These are phyloP conservation scores for Thyridium curvatum DNA, from an alignment of 2,329 filamentous ascomycete species.

Conservation along the genomic window DNA sequence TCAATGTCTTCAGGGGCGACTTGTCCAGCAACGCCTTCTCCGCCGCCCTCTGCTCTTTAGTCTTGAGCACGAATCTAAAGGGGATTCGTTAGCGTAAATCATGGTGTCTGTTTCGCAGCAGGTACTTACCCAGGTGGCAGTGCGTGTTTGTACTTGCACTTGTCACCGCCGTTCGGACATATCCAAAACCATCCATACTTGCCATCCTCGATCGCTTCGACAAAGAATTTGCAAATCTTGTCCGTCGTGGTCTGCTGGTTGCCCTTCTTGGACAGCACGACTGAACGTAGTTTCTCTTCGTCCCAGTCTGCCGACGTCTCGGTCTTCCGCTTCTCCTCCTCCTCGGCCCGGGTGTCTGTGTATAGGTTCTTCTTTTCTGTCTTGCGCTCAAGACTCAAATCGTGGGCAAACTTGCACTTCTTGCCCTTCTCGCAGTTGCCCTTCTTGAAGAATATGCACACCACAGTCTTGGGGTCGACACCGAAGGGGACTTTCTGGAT, in stretches of 20 bases:
- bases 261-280: conserved; percentile 93
- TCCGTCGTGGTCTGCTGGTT: conserved; percentile 94
- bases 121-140: conserved; percentile 80
- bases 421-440: conserved; percentile 94
- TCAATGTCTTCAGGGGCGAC: conserved; percentile 87
- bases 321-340: conserved; percentile 73
- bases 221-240: conserved; percentile 99
- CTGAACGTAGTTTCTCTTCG: conserved; percentile 86
- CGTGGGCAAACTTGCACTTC: conserved; percentile 98
- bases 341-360: conserved; percentile 69
- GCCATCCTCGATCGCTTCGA: conserved; percentile 92
- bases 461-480: conserved; percentile 93
- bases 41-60: conserved; percentile 89
- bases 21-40: conserved; percentile 97
- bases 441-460: conserved; percentile 97
- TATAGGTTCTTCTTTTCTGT: conserved; percentile 89
- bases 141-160: conserved; percentile 98
- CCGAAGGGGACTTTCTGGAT: conserved; percentile 97
- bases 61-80: conserved; percentile 89
- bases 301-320: conserved; percentile 98
- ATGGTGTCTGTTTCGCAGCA: neutral
- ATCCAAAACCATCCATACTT: conserved; percentile 99
- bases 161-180: conserved; percentile 92
- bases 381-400: conserved; percentile 83
- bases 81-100: conserved; percentile 3